Evolutionary conservation across 441 rosid genomes (phyloP).

Genomic region (Eruca vesicaria): DNA sequence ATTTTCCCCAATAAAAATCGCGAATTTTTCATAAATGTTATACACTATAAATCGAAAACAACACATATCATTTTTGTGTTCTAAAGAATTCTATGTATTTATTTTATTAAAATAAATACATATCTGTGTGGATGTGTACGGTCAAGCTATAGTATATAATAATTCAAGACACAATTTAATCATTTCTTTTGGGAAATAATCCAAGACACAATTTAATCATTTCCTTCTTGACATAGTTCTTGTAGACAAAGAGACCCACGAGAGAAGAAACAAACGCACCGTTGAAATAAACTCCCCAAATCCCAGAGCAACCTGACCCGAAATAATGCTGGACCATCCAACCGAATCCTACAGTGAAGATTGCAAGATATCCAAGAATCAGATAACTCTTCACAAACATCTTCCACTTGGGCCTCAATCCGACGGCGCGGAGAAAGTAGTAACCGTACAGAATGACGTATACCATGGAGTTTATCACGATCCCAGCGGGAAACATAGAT

Average conservation of each 20-base stretch:
- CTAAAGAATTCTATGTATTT: no score
- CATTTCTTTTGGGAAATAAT: background rate
- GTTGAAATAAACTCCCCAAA: slow-evolving; percentile 54
- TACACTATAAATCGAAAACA: no score
- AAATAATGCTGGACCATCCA: slow-evolving; percentile 46
- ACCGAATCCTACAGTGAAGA: slow-evolving; percentile 38
- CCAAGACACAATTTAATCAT: background rate
- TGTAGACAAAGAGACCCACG: slow-evolving; percentile 43
- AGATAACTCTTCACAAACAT: slow-evolving; percentile 54
- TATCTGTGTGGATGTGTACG: no score
- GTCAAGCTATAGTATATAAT: no score
- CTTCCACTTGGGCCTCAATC: slow-evolving; percentile 59
- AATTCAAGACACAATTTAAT: no score
- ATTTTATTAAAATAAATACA: no score
- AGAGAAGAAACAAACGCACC: slow-evolving; percentile 52
- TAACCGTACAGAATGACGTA: slow-evolving; percentile 64
- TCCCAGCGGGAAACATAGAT: slow-evolving; percentile 51
- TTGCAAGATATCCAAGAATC: slow-evolving; percentile 49
- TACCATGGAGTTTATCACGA: slow-evolving; percentile 53
- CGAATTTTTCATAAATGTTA: no score
- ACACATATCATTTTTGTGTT: no score
- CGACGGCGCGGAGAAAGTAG: slow-evolving; percentile 47
- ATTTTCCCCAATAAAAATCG: no score
- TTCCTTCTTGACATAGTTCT: slow-evolving; percentile 36
- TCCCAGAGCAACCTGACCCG: slow-evolving; percentile 60